Base-by-base conservation (phyloP, 257 asterid species). In the Plantago ovata region DNA sequence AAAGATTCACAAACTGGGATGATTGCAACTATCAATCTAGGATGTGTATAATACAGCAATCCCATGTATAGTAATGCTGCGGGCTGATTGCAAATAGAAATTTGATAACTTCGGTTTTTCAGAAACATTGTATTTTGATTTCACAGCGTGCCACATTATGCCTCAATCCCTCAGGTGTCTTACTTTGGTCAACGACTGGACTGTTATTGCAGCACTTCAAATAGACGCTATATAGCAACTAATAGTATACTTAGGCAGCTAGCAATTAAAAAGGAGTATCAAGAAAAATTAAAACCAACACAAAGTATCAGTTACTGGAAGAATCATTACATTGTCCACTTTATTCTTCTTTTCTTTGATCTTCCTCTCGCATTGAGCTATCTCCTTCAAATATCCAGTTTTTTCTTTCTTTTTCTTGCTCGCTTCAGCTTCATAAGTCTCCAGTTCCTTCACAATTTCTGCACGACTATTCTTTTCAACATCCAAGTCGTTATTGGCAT, bases 381-480 rank as follows among this genome's bases (percentile, higher is more conserved):
- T 72, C 81, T 93, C 97, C 77, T 81, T 89, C 81, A 78, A 53
- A 78, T 89, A 86, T 63, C 83, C 88, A 69, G 77, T 74, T 68
- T 84, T 83, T 67, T 86, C 94, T 84, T 82, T 86, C 75, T 70
- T 86, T 83, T 86, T 84, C 68, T 74, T 78, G 66, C 66, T 78
- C 63, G 81, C 72, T 78, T 84, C 97, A 62, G 76, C 80, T 66
- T 89, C 86, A 63, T 84, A 89, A 66, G 50, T 69, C 45, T 80
- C 89, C 72, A 93, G 79, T 72, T 89, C 94, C 77, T 66, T 80
- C 72, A 93, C 80, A 75, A 89, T 86, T 72, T 82, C 86, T 74
- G 83, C 84, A 67, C 78, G 85, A 72, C 79, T 77, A 66, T 55
- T 61, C 60, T 84, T 81, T 66, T 93, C 99, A 61, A 58, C 95